Percentiles rank a stretch among this genome's conserved stretches.
phyloP scores from a whole-genome alignment of 139 green algal species.

The Coelastrella sp. region DNA sequence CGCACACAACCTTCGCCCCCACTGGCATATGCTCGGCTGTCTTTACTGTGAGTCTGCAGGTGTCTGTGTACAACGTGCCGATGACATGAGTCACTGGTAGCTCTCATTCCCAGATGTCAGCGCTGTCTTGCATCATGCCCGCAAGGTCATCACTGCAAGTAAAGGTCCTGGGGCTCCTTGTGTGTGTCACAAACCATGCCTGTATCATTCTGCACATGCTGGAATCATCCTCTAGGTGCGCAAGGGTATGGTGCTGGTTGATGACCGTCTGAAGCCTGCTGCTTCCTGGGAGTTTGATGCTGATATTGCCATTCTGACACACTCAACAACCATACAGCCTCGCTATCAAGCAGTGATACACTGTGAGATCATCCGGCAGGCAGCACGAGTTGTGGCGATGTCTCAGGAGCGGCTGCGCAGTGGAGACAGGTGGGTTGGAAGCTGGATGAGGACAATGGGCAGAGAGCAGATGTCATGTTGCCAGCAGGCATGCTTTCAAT shows the following conservation, averaged over 20 bases:
- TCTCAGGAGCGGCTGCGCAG: conserved; percentile 81
- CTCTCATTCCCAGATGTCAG: too few species aligned
- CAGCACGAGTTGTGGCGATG: conserved; percentile 88
- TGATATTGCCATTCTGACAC: conserved; percentile 93
- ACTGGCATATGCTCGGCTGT: too few species aligned
- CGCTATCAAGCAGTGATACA: conserved; percentile 94
- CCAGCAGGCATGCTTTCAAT: too few species aligned
- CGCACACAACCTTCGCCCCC: too few species aligned
- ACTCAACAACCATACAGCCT: conserved; percentile 93
- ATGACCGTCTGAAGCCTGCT: conserved; percentile 68
- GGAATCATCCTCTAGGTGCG: conserved; percentile 42
- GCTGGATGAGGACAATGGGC: background rate
- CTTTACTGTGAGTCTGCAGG: too few species aligned
- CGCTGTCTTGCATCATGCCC: too few species aligned
- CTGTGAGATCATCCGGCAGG: conserved; percentile 92
- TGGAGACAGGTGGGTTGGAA: conserved; percentile 64
- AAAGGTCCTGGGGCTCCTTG: too few species aligned
- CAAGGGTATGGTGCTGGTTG: conserved; percentile 91
- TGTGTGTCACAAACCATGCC: too few species aligned
- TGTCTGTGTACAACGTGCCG: too few species aligned
- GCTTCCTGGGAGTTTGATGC: conserved; percentile 92
- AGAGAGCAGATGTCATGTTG: background rate
- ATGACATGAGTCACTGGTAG: too few species aligned
- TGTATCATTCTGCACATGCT: too few species aligned
- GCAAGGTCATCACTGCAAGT: too few species aligned